Base-by-base conservation (phyloP, 768 basidiomycete genomes). In the Macrocybe gigantea region DNA sequence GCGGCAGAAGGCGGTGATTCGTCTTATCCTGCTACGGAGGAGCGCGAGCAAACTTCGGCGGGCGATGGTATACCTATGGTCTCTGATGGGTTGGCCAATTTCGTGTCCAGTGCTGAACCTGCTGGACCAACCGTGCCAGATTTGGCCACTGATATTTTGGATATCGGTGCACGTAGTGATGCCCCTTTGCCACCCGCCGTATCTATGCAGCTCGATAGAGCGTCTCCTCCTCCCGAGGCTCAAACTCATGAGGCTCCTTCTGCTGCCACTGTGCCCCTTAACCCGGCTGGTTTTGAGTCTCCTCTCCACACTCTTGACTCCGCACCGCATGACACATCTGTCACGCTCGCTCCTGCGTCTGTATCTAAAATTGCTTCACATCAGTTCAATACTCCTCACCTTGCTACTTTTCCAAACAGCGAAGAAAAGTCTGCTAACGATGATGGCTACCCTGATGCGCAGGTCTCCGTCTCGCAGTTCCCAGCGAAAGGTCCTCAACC, bases 341-440 rank as follows among this genome's bases (percentile, higher is more conserved):
- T 60, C 53, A 54, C 60, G 60, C 54, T 62, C 64, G 66, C 63
- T 64, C 67, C 66, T 64, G 66, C 64, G 73, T 78, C 79, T 69
- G 77, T 78, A 61, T 70, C 69, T 64, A 68, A 71, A 62, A 52
- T 65, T 66, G 55, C 63, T 60, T 68, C 66, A 57, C 56, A 62
- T 53, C 60, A 63, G 61, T 55, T 52, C 47, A 53, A 51, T 53
- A 45, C 61, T 65, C 68, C 72, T 77, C 67, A 72, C 63, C 52
- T 58, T 44, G 47, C 54, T 56, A 54, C 54, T 59, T 61, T 50
- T 67, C 65, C 55, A 57, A 52, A 67, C 65, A 71, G 72, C 57
- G 72, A 66, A 61, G 69, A 74, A 54, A 64, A 67, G 56, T 56
- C 70, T 71, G 66, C 70, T 77, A 66, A 77, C 65, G 56, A 65